phyloP scores from a whole-genome alignment of 106 monocot genomes.

The Alisma plantagoaquatica region DNA sequence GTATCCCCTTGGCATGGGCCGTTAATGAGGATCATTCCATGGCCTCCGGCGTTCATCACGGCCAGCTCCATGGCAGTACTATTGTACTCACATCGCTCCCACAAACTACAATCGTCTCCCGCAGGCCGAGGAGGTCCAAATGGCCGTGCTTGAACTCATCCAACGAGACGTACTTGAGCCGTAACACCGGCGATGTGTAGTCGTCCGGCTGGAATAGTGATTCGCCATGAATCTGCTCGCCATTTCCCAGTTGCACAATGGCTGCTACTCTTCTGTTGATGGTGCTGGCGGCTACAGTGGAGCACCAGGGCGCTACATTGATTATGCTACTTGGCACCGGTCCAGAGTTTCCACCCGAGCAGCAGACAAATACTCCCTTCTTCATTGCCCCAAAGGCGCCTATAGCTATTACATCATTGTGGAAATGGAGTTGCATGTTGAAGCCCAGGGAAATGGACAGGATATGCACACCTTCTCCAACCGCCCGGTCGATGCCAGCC shows the following conservation, averaged over 20 bases:
- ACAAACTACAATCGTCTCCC: not conserved
- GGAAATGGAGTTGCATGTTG: not conserved
- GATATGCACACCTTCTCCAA: conserved; percentile 2
- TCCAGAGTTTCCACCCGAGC: not conserved
- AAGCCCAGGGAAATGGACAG: conserved; percentile 13
- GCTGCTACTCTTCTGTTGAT: not conserved
- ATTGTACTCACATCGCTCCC: not conserved
- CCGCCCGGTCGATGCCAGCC: not conserved
- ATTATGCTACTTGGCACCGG: not conserved
- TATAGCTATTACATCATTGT: not conserved
- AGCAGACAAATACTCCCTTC: not conserved
- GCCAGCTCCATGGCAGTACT: not conserved
- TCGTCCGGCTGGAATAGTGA: not conserved
- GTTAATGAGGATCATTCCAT: not conserved
- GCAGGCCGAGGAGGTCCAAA: not conserved
- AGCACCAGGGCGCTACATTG: not conserved
- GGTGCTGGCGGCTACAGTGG: not conserved
- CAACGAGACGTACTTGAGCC: not conserved
- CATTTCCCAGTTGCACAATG: not conserved
- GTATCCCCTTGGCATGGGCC: not conserved
- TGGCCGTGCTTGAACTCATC: not conserved
- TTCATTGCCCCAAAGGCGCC: not conserved
- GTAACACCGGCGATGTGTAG: too few relatives aligned
- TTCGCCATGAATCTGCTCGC: not conserved
- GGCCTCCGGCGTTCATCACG: not conserved